These are phyloP conservation scores for Podaxis sp. DNA, from an alignment of 768 basidiomycete genomes.

Conservation along the genomic window DNA sequence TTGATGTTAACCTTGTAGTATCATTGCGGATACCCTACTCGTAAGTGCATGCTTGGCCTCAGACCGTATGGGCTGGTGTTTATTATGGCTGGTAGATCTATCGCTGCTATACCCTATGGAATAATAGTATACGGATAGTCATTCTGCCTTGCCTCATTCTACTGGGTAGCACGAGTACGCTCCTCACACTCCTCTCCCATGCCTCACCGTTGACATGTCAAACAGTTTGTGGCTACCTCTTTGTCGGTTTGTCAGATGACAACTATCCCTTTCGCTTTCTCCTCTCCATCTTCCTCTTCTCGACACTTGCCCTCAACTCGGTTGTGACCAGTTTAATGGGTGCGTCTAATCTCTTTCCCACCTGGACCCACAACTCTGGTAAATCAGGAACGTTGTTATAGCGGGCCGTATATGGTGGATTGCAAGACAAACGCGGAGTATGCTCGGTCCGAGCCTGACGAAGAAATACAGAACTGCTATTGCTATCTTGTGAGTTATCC, in stretches of 20 bases:
- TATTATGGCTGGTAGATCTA: slow-evolving; percentile 25
- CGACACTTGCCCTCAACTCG: slow-evolving; percentile 29
- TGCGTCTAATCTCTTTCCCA: slow-evolving; percentile 19
- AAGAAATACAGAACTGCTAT: slow-evolving; percentile 33
- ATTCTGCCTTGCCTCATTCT: slow-evolving; percentile 26
- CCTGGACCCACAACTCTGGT: not conserved
- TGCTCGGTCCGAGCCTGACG: slow-evolving; percentile 30
- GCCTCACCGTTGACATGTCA: not conserved
- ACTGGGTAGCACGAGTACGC: slow-evolving; percentile 27
- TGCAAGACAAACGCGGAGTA: slow-evolving; percentile 24
- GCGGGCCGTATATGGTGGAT: slow-evolving; percentile 39
- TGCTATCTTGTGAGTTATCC: slow-evolving; percentile 33
- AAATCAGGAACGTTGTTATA: slow-evolving; percentile 14
- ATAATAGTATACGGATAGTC: slow-evolving; percentile 28
- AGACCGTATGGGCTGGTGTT: not conserved
- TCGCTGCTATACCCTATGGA: slow-evolving; percentile 33
- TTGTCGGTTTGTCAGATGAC: slow-evolving; percentile 26
- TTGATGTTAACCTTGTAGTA: slow-evolving; percentile 18
- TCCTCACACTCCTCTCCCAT: slow-evolving; percentile 11
- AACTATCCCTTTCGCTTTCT: slow-evolving; percentile 29
- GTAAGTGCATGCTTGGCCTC: slow-evolving; percentile 18
- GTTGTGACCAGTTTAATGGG: slow-evolving; percentile 32
- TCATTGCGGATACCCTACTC: slow-evolving; percentile 30
- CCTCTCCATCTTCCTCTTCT: slow-evolving; percentile 28
- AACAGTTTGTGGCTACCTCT: slow-evolving; percentile 29